A percentile compares a stretch with the other conserved stretches of the same genome.
Evolutionary conservation across 2,329 filamentous ascomycete species (phyloP).

Genomic region (Akanthomyces uredinophilus): DNA sequence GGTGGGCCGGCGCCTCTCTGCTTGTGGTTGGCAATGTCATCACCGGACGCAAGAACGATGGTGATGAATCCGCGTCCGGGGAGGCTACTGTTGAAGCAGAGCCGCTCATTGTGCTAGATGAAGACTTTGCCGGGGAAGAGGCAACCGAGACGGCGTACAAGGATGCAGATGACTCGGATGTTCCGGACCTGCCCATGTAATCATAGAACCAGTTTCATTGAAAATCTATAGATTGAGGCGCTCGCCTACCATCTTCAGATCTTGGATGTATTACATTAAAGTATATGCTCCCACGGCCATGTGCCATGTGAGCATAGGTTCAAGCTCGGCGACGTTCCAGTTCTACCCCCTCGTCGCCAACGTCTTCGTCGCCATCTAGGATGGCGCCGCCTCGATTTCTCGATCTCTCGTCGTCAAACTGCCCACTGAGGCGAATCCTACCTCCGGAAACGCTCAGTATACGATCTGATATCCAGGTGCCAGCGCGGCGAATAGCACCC

Average conservation of each 20-base stretch:
- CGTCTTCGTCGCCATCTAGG: conserved; percentile 39
- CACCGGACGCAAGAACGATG: conserved; percentile 64
- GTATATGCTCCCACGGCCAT: not conserved
- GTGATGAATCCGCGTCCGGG: conserved; percentile 19
- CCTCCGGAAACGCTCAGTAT: conserved; percentile 51
- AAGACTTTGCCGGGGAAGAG: conserved; percentile 15
- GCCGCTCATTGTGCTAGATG: not conserved
- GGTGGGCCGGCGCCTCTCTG: conserved; percentile 70
- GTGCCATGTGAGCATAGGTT: not conserved
- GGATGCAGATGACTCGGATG: conserved; percentile 30
- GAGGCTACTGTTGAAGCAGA: not conserved
- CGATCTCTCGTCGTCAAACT: conserved; percentile 31
- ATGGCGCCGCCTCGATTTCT: conserved; percentile 42
- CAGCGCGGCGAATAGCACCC: conserved; percentile 48
- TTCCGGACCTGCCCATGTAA: conserved; percentile 26
- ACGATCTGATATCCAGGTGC: conserved; percentile 54
- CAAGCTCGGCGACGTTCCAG: conserved; percentile 32
- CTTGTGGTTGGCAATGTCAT: conserved; percentile 74
- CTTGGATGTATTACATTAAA: not conserved
- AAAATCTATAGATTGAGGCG: not conserved
- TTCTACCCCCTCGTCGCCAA: conserved; percentile 38
- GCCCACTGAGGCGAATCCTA: conserved; percentile 46
- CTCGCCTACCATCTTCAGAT: too few relatives aligned
- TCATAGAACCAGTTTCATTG: not conserved
- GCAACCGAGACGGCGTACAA: conserved; percentile 20